A percentile compares a stretch with the other conserved stretches of the same genome.
Evolutionary conservation across 176 grass and related monocot species (phyloP).

Genomic region (Puya raimondii): DNA sequence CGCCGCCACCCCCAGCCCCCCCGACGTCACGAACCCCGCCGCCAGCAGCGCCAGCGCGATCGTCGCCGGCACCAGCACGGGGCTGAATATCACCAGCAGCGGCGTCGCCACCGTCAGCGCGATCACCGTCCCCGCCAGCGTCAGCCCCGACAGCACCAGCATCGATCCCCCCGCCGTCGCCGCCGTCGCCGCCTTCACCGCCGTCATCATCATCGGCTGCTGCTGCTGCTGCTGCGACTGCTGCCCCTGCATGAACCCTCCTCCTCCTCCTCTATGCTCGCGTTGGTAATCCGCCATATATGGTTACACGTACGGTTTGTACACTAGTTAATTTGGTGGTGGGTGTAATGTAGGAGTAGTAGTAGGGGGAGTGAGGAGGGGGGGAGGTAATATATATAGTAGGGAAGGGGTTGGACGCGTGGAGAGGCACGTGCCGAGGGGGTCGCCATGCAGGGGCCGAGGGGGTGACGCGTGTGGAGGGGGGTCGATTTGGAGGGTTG

Average conservation of each 20-base stretch:
- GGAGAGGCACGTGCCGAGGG: conserved; percentile 4
- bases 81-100: conserved; percentile 89
- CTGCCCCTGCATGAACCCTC: background rate
- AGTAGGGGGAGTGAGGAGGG: background rate
- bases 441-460: conserved; percentile 20
- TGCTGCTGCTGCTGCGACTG: conserved; percentile 29
- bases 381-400: conserved; percentile 38
- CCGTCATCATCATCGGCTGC: conserved; percentile 35
- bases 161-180: conserved; percentile 49
- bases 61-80: conserved; percentile 67
- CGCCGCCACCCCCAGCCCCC: conserved; percentile 66
- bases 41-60: conserved; percentile 51
- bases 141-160: conserved; percentile 74
- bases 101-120: conserved; percentile 67
- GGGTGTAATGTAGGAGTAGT: conserved; percentile 1
- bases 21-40: conserved; percentile 61
- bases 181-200: conserved; percentile 51
- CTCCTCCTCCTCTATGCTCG: conserved; percentile 4
- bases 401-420: background rate
- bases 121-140: conserved; percentile 60
- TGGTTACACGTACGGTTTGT: background rate
- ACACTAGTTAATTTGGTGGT: background rate
- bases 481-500: background rate
- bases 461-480: conserved; percentile 30
- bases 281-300: conserved; percentile 38